phyloP scores from a whole-genome alignment of 129 eudicot genomes.

The Escallonia herrerae region DNA sequence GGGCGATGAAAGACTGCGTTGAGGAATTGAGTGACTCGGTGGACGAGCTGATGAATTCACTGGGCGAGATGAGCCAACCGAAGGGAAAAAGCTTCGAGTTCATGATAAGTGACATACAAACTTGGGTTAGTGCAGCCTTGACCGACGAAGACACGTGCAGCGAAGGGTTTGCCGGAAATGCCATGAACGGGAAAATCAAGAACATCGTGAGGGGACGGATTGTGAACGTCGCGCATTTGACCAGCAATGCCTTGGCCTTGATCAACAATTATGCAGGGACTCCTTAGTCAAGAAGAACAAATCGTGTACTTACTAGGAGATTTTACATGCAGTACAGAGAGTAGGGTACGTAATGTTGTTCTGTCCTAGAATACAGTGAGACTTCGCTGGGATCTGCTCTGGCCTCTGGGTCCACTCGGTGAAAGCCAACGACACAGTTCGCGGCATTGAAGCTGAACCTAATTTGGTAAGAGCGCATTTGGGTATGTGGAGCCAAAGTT shows the following conservation, averaged over 20 bases:
- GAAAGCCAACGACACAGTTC: too few species aligned
- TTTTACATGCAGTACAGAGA: too few species aligned
- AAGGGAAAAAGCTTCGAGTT: conserved; percentile 13
- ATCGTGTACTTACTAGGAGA: too few species aligned
- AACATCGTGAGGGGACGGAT: conserved; percentile 36
- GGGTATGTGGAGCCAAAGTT: too few species aligned
- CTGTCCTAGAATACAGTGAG: too few species aligned
- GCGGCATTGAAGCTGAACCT: too few species aligned
- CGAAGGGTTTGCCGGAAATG: conserved; percentile 36
- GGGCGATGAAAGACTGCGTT: conserved; percentile 31
- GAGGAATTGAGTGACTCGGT: conserved; percentile 26
- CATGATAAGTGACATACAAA: conserved; percentile 35
- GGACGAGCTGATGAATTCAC: conserved; percentile 11
- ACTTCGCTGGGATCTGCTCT: too few species aligned
- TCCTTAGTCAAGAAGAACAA: too few species aligned
- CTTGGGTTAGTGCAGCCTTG: conserved; percentile 65
- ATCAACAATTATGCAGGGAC: conserved; percentile 33
- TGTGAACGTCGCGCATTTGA: conserved; percentile 42
- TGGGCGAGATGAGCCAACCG: conserved; percentile 32
- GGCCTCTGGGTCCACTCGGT: too few species aligned
- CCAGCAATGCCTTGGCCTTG: conserved; percentile 55
- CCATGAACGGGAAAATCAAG: conserved; percentile 27
- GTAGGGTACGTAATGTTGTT: too few species aligned
- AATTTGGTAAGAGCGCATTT: too few species aligned
- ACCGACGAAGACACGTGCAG: conserved; percentile 52